A percentile compares a stretch with the other conserved stretches of the same genome.
These are phyloP conservation scores for Teunomyces aglyptinius DNA, from an alignment of 805 yeast species.

Conservation along the genomic window DNA sequence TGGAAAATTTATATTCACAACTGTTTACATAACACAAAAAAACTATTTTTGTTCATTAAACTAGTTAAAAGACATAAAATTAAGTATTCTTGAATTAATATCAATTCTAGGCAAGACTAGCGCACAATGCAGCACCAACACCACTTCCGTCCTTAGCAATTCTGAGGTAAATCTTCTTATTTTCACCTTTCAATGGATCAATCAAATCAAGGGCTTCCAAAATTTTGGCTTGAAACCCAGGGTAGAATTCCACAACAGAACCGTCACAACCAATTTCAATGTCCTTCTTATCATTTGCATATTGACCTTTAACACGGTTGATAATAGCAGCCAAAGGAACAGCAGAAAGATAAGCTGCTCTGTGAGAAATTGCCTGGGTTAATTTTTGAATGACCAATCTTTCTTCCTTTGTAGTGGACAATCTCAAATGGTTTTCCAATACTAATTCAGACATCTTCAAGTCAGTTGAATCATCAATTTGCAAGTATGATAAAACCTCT, in stretches of 20 bases:
- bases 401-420: constrained; percentile 69
- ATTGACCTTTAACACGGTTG: constrained; percentile 59
- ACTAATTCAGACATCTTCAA: constrained; percentile 69
- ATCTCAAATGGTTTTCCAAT: constrained; percentile 61
- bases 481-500: constrained; percentile 81
- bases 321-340: constrained; percentile 89
- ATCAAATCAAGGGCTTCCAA: constrained; percentile 73
- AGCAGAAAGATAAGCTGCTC: constrained; percentile 90
- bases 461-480: constrained; percentile 77
- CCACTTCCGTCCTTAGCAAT: constrained; percentile 96
- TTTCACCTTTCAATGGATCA: constrained; percentile 71
- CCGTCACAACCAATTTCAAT: constrained; percentile 97
- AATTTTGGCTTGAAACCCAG: constrained; percentile 78
- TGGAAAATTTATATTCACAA: background rate
- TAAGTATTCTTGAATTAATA: no score
- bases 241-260: constrained; percentile 88
- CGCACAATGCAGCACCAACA: constrained; percentile 96
- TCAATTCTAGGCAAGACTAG: constrained; percentile 34
- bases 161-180: constrained; percentile 69
- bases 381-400: constrained; percentile 69
- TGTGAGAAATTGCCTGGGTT: constrained; percentile 75
- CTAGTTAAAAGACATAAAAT: background rate
- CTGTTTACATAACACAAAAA: background rate
- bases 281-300: constrained; percentile 49
- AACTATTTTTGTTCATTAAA: background rate